These are phyloP conservation scores for Cyberlindnera samutprakarnensis DNA, from an alignment of 805 yeast species.

Conservation along the genomic window DNA sequence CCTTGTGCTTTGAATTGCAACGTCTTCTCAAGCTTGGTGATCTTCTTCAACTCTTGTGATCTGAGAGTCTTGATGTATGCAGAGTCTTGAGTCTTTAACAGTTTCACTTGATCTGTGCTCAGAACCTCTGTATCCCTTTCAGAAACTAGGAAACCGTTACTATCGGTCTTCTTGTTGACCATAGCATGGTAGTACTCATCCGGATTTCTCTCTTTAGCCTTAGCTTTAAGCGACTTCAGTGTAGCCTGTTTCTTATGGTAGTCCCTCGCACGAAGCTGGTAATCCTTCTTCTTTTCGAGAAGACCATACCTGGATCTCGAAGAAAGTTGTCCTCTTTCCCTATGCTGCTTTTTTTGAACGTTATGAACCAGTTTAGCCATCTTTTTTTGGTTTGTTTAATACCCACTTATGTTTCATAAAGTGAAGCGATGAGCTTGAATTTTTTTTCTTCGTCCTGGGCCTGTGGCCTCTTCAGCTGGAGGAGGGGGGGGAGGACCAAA, in stretches of 20 bases:
- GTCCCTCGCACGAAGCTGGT: slow-evolving; percentile 62
- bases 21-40: slow-evolving; percentile 41
- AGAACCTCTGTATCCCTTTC: slow-evolving; percentile 60
- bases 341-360: slow-evolving; percentile 92
- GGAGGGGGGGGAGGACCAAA: too few species aligned
- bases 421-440: slow-evolving; percentile 1
- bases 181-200: slow-evolving; percentile 97
- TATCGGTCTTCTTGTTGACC: slow-evolving; percentile 63
- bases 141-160: slow-evolving; percentile 56
- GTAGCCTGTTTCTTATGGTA: slow-evolving; percentile 52
- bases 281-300: slow-evolving; percentile 88
- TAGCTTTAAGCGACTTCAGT: slow-evolving; percentile 62
- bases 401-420: neutral
- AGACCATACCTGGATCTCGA: slow-evolving; percentile 73
- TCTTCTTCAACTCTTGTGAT: slow-evolving; percentile 57
- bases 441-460: too few species aligned
- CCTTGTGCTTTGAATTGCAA: slow-evolving; percentile 53
- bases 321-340: slow-evolving; percentile 84
- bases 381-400: neutral
- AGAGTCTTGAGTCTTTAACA: slow-evolving; percentile 85
- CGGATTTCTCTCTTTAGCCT: slow-evolving; percentile 72
- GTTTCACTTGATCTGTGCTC: slow-evolving; percentile 66
- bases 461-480: too few species aligned
- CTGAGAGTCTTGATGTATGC: slow-evolving; percentile 77
- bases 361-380: slow-evolving; percentile 84